Evolutionary conservation across 768 basidiomycete genomes (phyloP), one percentile per base, ranked within the genome.

Genomic region (Coprinopsis marcescibilis): DNA sequence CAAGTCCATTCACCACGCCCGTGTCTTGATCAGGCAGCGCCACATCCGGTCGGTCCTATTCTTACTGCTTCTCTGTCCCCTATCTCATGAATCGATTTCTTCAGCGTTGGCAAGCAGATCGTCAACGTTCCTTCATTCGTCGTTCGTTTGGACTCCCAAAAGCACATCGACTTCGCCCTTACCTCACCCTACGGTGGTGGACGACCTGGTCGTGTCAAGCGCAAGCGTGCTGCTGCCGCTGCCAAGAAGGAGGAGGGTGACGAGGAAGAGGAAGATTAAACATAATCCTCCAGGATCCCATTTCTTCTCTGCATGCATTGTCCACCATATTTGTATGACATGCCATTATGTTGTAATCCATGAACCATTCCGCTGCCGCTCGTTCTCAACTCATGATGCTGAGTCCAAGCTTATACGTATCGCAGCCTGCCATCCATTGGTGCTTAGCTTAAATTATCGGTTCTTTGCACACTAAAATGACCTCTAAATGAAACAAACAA

Each of bases 61-160:
- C 34, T 45, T 3, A 5, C 43, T 33, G n/a, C 17, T 44, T 39
- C 14, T 15, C 24, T 25, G 17, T 51, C 26, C 35, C 6, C 35
- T 25, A 15, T 43, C 11, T 49, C 24, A 48, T 34, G 42, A 14
- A 34, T 20, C 21, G 40, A 34, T 14, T 25, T 29, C 0, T 54
- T 2, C 52, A 91, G 90, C 46, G 96, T 98, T 63, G 96, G 96
- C 66, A 95, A 93, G 73, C 96, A 99, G 71, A 90, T 97, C 54
- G 96, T 99, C 74, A 93, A 96, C 71, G 89, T 97, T 46, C 95
- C 95, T 15, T 97, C 94, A 2, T 98, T 98, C 68, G 89, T 97
- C 64, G 95, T 99, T 58, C 92, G 96, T 71, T 87, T 98, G 58
- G 96, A 97, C 77, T 95, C 92, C 51, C 94, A 97, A 80, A 98